A percentile compares a stretch with the other conserved stretches of the same genome.
These are phyloP conservation scores for Sclerotinia minor DNA, from an alignment of 2,329 filamentous ascomycete species.

Conservation along the genomic window DNA sequence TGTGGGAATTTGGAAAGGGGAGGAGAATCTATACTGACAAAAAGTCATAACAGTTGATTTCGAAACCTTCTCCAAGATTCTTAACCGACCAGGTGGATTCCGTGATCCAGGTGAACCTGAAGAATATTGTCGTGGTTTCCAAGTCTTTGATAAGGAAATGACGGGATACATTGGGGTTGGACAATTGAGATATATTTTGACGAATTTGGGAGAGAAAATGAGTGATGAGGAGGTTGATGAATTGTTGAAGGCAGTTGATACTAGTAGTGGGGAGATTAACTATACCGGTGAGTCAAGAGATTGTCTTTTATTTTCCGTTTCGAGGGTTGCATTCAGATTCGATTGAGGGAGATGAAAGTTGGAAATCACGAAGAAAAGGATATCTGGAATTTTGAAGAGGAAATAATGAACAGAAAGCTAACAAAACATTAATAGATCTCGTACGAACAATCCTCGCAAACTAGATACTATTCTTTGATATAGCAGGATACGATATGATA, in stretches of 20 bases:
- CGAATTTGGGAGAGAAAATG: conserved; percentile 99
- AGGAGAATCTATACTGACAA: conserved; percentile 4
- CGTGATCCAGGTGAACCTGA: conserved; percentile 96
- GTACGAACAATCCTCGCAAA: conserved; percentile 86
- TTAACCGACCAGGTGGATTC: conserved; percentile 97
- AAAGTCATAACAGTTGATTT: conserved; percentile 75
- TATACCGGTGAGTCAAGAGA: conserved; percentile 71
- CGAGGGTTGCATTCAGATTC: neutral
- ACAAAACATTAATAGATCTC: conserved; percentile 57
- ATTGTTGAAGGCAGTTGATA: conserved; percentile 96
- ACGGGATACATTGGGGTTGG: conserved; percentile 97
- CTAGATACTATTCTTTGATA: conserved; percentile 47
- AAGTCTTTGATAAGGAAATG: conserved; percentile 99
- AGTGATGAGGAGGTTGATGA: conserved; percentile 98
- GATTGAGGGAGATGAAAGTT: neutral
- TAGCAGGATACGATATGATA: neutral
- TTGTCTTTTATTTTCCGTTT: neutral
- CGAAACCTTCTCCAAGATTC: conserved; percentile 92
- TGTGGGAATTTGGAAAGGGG: too few relatives aligned
- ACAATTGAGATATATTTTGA: conserved; percentile 96
- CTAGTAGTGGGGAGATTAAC: conserved; percentile 93
- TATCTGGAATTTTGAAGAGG: neutral
- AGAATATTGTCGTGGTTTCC: conserved; percentile 97
- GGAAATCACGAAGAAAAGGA: neutral
- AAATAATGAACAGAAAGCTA: conserved; percentile 20